A percentile compares a stretch with the other conserved stretches of the same genome.
Evolutionary conservation across 106 monocot species (phyloP).

Genomic region (Apostasia shenzhenica): DNA sequence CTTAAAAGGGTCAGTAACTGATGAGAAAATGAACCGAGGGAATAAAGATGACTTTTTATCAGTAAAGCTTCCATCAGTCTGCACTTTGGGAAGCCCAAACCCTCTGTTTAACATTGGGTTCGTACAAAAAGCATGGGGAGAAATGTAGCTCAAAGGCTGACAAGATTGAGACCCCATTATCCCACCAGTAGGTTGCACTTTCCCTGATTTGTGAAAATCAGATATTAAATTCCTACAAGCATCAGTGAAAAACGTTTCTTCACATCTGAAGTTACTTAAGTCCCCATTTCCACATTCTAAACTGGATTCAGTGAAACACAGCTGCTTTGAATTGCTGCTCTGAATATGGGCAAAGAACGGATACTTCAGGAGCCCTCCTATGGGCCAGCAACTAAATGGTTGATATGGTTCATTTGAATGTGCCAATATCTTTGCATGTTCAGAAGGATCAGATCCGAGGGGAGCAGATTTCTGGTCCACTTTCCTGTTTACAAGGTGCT

Average conservation of each 20-base stretch:
- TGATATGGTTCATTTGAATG: slow-evolving; percentile 19
- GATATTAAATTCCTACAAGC: slow-evolving; percentile 16
- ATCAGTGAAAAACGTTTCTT: slow-evolving; percentile 19
- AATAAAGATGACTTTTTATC: slow-evolving; percentile 12
- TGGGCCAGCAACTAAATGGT: slow-evolving; percentile 43
- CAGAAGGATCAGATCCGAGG: slow-evolving; percentile 1
- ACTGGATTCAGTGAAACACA: neutral
- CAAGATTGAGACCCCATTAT: neutral
- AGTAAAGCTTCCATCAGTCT: slow-evolving; percentile 17
- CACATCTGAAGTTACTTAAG: slow-evolving; percentile 6
- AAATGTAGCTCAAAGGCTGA: slow-evolving; percentile 15
- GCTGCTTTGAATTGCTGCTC: slow-evolving; percentile 10
- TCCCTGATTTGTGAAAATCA: slow-evolving; percentile 11
- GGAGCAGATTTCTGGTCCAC: slow-evolving; percentile 7
- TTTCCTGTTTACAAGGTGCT: slow-evolving; percentile 10
- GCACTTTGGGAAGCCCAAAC: slow-evolving; percentile 21
- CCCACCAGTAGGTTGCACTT: slow-evolving; percentile 10
- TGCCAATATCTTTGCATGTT: neutral
- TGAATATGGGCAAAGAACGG: slow-evolving; percentile 29
- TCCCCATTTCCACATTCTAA: slow-evolving; percentile 7
- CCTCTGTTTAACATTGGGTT: slow-evolving; percentile 55
- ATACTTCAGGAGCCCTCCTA: slow-evolving; percentile 44
- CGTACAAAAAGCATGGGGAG: slow-evolving; percentile 38
- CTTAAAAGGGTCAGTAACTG: slow-evolving; percentile 46
- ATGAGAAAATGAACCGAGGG: slow-evolving; percentile 61